Evolutionary conservation across 1,284 basidiomycete genomes (phyloP), one percentile per base, ranked within the genome.

Genomic region (Tilletia walkeri): DNA sequence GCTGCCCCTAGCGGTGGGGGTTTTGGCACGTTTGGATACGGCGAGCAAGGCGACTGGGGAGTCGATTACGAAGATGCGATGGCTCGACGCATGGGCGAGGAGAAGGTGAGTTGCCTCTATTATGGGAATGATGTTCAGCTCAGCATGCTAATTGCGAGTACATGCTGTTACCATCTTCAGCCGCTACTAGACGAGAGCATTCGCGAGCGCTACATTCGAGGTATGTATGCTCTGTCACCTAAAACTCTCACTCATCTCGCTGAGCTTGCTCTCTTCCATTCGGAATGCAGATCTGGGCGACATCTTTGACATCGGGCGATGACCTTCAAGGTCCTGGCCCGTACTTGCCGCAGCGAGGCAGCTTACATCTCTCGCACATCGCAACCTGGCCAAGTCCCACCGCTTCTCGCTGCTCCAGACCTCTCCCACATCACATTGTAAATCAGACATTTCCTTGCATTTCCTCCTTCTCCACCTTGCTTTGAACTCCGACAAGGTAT

Each of bases 131-230:
- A 30, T 30, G 24, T 30, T 30, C 24, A 30, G 24, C 24, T 30
- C 24, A 30, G 24, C 24, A 30, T 30, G 24, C 24, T 30, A 30
- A 30, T 30, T 30, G 24, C 2, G 24, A 30, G 24, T 30, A 30
- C 24, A 30, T 30, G 24, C 47, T 48, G 47, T 10, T 48, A 10
- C 12, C 50, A 24, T 24, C 6, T 18, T 68, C 68, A 65, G 53
- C 48, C 75, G 73, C 70, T 78, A 0, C 48, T 78, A 61, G 77
- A 78, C 66, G 77, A 78, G 18, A 72, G 72, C 67, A 77, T 78
- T 50, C 75, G 77, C 2, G 70, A 75, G 34, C 74, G 76, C 41
- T 78, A 78, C 47, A 72, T 75, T 41, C 75, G 73, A 73, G 76
- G 76, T 78, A 45, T 54, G 75, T 73, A 16, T 59, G 12, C 14